phyloP scores from a whole-genome alignment of 78 protist genomes.

The Polysphondylium violaceum region DNA sequence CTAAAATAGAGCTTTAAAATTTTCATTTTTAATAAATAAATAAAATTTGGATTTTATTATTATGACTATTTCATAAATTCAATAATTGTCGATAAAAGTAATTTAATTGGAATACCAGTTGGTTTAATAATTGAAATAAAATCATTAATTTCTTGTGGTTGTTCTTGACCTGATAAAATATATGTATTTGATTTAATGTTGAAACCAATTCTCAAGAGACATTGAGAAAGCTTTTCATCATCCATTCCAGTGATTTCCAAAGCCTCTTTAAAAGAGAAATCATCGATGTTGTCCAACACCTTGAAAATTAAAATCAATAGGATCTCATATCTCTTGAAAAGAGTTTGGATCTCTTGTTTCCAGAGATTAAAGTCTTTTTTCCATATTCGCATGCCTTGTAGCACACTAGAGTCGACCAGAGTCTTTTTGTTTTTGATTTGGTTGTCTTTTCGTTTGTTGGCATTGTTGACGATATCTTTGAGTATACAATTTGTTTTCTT shows the following conservation, averaged over 20 bases:
- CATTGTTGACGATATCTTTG: conserved; percentile 62
- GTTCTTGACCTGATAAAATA: background rate
- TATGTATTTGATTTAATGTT: conserved; percentile 50
- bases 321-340: conserved; percentile 31
- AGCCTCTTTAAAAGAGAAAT: conserved; percentile 72
- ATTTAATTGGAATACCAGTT: conserved; percentile 69
- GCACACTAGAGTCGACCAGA: conserved; percentile 20
- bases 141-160: background rate
- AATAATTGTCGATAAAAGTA: conserved; percentile 19
- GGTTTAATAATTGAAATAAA: conserved; percentile 33
- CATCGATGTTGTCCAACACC: conserved; percentile 38
- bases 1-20: background rate
- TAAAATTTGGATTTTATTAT: background rate
- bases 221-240: conserved; percentile 16
- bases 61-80: conserved; percentile 8
- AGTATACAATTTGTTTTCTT: conserved; percentile 24
- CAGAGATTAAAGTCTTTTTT: conserved; percentile 52
- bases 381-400: conserved; percentile 57
- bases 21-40: background rate
- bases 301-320: conserved; percentile 10
- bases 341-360: conserved; percentile 7
- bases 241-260: conserved; percentile 32
- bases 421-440: background rate
- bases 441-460: background rate
- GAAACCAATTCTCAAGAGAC: conserved; percentile 41